Base-by-base conservation (phyloP, 164 flowering plant genomes). In the Nymphaea colorata region DNA sequence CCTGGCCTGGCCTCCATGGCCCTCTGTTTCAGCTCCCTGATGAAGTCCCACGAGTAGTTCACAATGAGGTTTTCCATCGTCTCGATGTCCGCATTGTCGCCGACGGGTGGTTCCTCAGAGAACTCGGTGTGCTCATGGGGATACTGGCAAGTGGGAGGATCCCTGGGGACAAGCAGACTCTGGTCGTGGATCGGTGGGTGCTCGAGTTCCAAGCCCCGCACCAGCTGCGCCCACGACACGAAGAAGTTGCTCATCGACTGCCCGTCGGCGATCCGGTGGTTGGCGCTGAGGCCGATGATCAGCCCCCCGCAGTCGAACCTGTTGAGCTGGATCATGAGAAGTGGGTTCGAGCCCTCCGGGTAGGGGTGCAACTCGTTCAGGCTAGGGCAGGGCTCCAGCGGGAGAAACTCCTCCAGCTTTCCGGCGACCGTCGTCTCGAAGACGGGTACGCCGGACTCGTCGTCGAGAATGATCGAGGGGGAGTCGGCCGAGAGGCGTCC, bases 191-290 rank as follows among this genome's bases (percentile, higher is more conserved):
- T 62, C 4, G 76, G 76, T 55, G 69, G 11, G n/a, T 62, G 67
- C 57, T 66, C 60, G 5, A 62, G 7, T 4, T 41, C 59, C 12
- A 66, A 44, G 3, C 69, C 72, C 7, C 76, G 69, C 0, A 69
- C 73, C 4, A 64, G 6, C 42, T 45, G 69, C 25, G 76, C 76
- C 76, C 76, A 74, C 53, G 72, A 55, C 53, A 70, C 55, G 43
- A 66, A 70, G 73, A 74, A 74, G 4, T 68, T 51, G 64, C 76
- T 74, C 76, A 73, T 73, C 43, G 76, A 73, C 43, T 73, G 76
- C 11, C 76, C 76, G 67, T 73, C 76, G 25, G 69, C 69, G 16
- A 70, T 72, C 25, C 63, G 69, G 44, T 74, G 76, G n/a, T 74
- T 72, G 7, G 67, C 59, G 3, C 72, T 69, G 53, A 43, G 72